phyloP scores from a whole-genome alignment of 2,329 filamentous ascomycete genomes.

The Phyllosticta ampelicida region DNA sequence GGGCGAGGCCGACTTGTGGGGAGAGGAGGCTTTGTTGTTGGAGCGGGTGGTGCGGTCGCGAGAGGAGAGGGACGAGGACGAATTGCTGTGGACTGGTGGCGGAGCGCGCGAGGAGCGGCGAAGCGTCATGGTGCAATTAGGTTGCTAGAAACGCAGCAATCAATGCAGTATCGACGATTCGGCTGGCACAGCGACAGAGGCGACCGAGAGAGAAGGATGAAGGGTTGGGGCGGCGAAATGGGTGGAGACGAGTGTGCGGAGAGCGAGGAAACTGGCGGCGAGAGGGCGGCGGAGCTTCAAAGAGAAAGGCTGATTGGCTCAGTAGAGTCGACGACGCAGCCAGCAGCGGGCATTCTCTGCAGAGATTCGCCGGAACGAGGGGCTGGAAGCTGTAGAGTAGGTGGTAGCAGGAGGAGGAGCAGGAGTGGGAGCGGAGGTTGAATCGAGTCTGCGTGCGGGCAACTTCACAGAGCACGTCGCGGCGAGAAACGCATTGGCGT shows the following conservation, averaged over 20 bases:
- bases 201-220: background rate
- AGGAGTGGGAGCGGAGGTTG: conserved; percentile 4
- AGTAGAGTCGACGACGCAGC: conserved; percentile 13
- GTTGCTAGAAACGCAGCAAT: background rate
- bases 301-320: conserved; percentile 22
- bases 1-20: conserved; percentile 63
- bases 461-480: conserved; percentile 8
- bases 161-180: background rate
- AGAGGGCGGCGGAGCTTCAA: conserved; percentile 25
- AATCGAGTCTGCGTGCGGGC: conserved; percentile 11
- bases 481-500: conserved; percentile 9
- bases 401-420: background rate
- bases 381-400: conserved; percentile 1
- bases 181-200: background rate
- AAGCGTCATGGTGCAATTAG: conserved; percentile 46
- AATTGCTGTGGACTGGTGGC: conserved; percentile 61
- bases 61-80: conserved; percentile 61
- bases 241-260: conserved; percentile 11
- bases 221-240: conserved; percentile 12
- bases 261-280: conserved; percentile 17
- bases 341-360: conserved; percentile 19
- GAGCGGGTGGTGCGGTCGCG: conserved; percentile 64
- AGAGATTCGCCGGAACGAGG: background rate
- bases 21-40: conserved; percentile 61
- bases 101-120: conserved; percentile 85